Evolutionary conservation across 1,139 yeast genomes (phyloP), one percentile per base, ranked within the genome.

Genomic region (Saccharomyces hybrid): DNA sequence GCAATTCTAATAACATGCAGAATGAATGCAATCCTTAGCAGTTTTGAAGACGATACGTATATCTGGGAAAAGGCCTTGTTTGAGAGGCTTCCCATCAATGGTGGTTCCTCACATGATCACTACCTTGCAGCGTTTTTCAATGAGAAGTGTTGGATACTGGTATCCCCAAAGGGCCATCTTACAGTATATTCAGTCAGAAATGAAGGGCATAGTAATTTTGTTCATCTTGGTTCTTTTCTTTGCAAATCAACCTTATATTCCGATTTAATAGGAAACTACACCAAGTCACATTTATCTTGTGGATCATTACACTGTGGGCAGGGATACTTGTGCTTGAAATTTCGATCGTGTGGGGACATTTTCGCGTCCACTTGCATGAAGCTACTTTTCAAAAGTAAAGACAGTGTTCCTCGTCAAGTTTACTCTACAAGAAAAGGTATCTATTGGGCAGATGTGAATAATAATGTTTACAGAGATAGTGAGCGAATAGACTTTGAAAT

Each of bases 21-120:
- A 16, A 16, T 38, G 44, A 38, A 38, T 9, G 44, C 44, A 20
- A 16, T 38, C 13, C 20, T 38, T 6, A 38, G 44, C 26, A 38
- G 44, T 38, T 11, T 26, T 8, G 42, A 51, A 14, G 53, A 48
- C n/a, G 44, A 38, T 16, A 38, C 44, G 27, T 16, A n/a, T 53
- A 53, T 9, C 7, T 23, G 11, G 50, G 49, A 14, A 48, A 47
- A 9, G 6, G 28, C 25, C 47, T 41, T 44, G 31, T 38, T 44
- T 20, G 44, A 38, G 7, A 38, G 13, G n/a, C n/a, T 20, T 38
- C 23, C 25, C 25, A 38, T 11, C 3, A 20, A 38, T 38, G 11
- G 9, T 20, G 25, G 13, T 38, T 9, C 11, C 6, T 7, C 25
- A 38, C 13, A 9, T 4, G 44, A 38, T 9, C 44, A 38, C 25